Evolutionary conservation across 768 basidiomycete species (phyloP).

Genomic region (Gloeopeniophorella convolvens): DNA sequence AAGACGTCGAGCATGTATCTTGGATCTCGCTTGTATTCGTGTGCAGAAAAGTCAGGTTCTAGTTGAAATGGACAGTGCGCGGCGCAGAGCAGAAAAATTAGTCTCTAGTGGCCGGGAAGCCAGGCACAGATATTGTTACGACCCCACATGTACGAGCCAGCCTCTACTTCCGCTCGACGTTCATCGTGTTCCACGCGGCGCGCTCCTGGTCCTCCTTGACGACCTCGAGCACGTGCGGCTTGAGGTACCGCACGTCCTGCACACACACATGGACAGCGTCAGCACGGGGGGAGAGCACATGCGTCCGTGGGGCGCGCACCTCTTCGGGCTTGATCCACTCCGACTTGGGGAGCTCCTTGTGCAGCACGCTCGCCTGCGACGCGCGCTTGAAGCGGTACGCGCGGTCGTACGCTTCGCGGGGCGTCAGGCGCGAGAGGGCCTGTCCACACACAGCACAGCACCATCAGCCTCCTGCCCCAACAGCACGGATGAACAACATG

Average conservation of each 20-base stretch:
- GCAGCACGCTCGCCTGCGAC: conserved; percentile 70
- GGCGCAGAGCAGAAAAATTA: too few species aligned
- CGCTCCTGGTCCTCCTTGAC: conserved; percentile 74
- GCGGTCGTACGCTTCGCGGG: conserved; percentile 81
- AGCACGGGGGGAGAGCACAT: not conserved
- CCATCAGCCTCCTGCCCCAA: not conserved
- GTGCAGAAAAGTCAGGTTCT: too few species aligned
- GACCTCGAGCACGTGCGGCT: conserved; percentile 67
- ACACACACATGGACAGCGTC: not conserved
- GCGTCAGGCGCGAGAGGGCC: conserved; percentile 80
- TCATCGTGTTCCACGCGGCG: conserved; percentile 70
- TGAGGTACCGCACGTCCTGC: conserved; percentile 89
- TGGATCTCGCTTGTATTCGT: too few species aligned
- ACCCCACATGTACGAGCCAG: not conserved
- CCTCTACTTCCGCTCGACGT: conserved; percentile 50
- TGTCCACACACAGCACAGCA: conserved; percentile 27
- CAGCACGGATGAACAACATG: not conserved
- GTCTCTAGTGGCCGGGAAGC: not conserved
- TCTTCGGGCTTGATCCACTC: conserved; percentile 73
- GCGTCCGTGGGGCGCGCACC: conserved; percentile 39
- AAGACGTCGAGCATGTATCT: too few species aligned
- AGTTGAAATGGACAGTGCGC: too few species aligned
- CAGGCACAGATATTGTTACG: not conserved
- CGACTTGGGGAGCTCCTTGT: conserved; percentile 72
- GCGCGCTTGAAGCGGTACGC: conserved; percentile 84